phyloP scores from a whole-genome alignment of 805 yeast species.

The Saturnispora besseyi region DNA sequence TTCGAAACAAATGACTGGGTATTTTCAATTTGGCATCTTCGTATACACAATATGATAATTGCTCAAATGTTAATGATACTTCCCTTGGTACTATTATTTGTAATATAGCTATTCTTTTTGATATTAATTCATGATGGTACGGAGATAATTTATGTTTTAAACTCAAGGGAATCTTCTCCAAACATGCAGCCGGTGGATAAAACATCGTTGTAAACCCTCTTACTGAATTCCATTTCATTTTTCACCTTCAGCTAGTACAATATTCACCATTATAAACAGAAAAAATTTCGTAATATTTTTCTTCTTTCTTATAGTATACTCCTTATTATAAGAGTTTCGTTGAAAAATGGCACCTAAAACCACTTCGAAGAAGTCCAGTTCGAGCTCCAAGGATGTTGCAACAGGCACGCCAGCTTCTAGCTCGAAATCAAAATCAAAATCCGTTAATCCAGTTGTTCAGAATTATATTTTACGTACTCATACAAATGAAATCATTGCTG shows the following conservation, averaged over 20 bases:
- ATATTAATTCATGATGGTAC: slow-evolving; percentile 3
- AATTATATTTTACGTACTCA: slow-evolving; percentile 26
- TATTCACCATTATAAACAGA: not conserved
- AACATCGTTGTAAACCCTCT: not conserved
- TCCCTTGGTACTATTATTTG: slow-evolving; percentile 18
- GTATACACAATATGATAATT: slow-evolving; percentile 20
- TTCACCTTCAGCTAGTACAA: not conserved
- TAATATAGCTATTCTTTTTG: slow-evolving; percentile 18
- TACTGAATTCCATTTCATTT: not conserved
- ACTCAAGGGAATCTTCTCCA: not conserved
- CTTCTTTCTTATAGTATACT: not conserved
- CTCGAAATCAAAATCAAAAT: slow-evolving; percentile 12
- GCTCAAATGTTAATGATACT: slow-evolving; percentile 15
- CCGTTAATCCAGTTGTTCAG: slow-evolving; percentile 11
- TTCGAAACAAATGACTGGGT: not conserved
- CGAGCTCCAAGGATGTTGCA: slow-evolving; percentile 1
- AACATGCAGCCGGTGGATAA: not conserved
- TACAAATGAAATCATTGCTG: not conserved
- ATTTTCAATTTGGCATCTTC: slow-evolving; percentile 5
- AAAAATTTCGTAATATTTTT: not conserved
- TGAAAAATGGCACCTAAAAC: slow-evolving; percentile 22
- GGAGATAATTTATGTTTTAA: slow-evolving; percentile 17
- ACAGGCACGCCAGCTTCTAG: slow-evolving; percentile 6
- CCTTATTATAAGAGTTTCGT: not conserved
- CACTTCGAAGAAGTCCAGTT: slow-evolving; percentile 12